Percentiles rank a stretch among this genome's conserved stretches.
phyloP scores from a whole-genome alignment of 495 filamentous ascomycete species.

The Echria macrotheca region DNA sequence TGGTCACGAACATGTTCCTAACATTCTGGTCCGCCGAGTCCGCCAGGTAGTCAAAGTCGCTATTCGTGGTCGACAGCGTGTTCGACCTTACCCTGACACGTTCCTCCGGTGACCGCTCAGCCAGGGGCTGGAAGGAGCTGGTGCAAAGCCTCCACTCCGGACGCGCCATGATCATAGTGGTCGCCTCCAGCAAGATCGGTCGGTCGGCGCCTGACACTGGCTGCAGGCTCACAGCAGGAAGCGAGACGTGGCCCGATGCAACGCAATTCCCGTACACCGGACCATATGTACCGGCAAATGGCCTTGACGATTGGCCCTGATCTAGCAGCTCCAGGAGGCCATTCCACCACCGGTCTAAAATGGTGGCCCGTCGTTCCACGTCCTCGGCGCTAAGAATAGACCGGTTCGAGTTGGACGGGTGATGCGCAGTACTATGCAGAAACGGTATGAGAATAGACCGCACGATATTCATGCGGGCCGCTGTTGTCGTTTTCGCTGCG shows the following conservation, averaged over 20 bases:
- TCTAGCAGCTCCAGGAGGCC: slow-evolving; percentile 83
- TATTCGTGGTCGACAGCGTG: slow-evolving; percentile 49
- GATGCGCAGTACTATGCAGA: slow-evolving; percentile 62
- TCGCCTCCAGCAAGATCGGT: slow-evolving; percentile 75
- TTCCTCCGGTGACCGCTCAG: slow-evolving; percentile 42
- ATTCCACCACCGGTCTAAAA: slow-evolving; percentile 95
- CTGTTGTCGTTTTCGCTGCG: slow-evolving; percentile 62
- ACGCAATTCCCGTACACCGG: slow-evolving; percentile 36
- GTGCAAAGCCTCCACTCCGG: slow-evolving; percentile 82
- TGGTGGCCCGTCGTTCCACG: slow-evolving; percentile 73
- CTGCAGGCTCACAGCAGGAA: slow-evolving; percentile 33
- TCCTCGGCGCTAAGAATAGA: slow-evolving; percentile 63
- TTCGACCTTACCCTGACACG: slow-evolving; percentile 29
- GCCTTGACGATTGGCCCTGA: slow-evolving; percentile 38
- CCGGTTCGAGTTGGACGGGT: slow-evolving; percentile 59
- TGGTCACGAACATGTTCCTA: slow-evolving; percentile 82
- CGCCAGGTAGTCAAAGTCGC: slow-evolving; percentile 67
- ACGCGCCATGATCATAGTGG: slow-evolving; percentile 85
- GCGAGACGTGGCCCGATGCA: slow-evolving; percentile 49
- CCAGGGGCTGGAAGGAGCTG: slow-evolving; percentile 56
- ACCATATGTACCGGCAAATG: slow-evolving; percentile 44
- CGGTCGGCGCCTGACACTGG: slow-evolving; percentile 42
- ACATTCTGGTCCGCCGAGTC: slow-evolving; percentile 94
- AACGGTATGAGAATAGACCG: slow-evolving; percentile 80
- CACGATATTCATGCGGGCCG: slow-evolving; percentile 74